Evolutionary conservation across 192 early-diverging fungal genomes (phyloP).

Genomic region (Pecoramyces ruminantium): DNA sequence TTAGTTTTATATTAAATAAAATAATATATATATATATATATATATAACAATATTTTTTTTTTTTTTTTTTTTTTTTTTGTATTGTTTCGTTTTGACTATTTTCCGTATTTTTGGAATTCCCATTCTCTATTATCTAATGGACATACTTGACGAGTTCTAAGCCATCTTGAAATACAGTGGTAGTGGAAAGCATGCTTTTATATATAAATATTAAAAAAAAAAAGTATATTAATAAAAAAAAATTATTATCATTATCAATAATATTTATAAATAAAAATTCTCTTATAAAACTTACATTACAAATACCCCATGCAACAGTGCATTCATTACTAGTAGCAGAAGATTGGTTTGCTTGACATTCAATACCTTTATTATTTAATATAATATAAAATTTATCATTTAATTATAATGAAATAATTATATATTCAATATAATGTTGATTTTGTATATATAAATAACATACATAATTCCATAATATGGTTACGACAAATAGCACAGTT

Average conservation of each 20-base stretch:
- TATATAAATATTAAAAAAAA: constrained; percentile 1
- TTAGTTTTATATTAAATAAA: too few species aligned
- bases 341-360: constrained; percentile 95
- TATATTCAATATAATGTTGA: too few species aligned
- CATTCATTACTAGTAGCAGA: constrained; percentile 84
- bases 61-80: background rate
- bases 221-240: background rate
- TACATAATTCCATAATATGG: constrained; percentile 98
- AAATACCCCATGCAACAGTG: constrained; percentile 91
- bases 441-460: background rate
- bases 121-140: constrained; percentile 97
- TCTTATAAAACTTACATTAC: constrained; percentile 49
- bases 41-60: background rate
- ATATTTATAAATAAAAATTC: background rate
- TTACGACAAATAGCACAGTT: constrained; percentile 98
- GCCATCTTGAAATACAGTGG: constrained; percentile 95
- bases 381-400: background rate
- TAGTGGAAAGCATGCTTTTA: constrained; percentile 93
- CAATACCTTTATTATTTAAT: constrained; percentile 43
- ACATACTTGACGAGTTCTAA: constrained; percentile 90
- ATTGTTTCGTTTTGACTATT: background rate
- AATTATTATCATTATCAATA: background rate
- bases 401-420: too few species aligned
- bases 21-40: too few species aligned
- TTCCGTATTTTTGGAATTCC: constrained; percentile 72